These are phyloP conservation scores for Podaxis sp. DNA, from an alignment of 768 basidiomycete genomes.

Conservation along the genomic window DNA sequence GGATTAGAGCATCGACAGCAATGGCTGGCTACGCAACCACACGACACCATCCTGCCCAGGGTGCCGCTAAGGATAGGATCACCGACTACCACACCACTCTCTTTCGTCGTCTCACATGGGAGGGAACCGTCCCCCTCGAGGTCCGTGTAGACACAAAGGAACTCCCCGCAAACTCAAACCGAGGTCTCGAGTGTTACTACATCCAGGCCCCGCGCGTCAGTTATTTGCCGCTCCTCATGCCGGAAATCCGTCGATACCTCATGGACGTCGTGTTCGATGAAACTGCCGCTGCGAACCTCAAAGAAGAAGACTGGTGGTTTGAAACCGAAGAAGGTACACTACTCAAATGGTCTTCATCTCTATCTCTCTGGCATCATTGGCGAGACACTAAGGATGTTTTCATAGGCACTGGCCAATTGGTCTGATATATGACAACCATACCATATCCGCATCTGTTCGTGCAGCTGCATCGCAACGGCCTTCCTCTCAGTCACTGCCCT, in stretches of 20 bases:
- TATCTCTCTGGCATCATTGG: neutral
- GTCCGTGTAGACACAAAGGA: conserved; percentile 88
- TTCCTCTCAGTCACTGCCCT: conserved; percentile 44
- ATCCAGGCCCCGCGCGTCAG: conserved; percentile 88
- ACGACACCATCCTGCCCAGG: conserved; percentile 41
- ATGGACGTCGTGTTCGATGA: conserved; percentile 94
- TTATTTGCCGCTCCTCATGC: conserved; percentile 89
- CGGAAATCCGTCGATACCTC: conserved; percentile 84
- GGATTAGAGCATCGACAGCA: neutral
- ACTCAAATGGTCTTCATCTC: conserved; percentile 75
- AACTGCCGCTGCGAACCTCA: conserved; percentile 65
- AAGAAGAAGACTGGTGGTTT: conserved; percentile 98
- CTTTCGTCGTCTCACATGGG: conserved; percentile 88
- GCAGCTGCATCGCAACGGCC: conserved; percentile 37
- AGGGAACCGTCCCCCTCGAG: conserved; percentile 86
- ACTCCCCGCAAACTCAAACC: conserved; percentile 86
- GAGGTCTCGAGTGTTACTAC: conserved; percentile 87
- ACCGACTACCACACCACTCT: conserved; percentile 67
- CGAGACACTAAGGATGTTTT: conserved; percentile 4
- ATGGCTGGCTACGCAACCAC: conserved; percentile 57
- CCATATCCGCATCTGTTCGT: conserved; percentile 59
- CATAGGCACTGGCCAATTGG: conserved; percentile 98
- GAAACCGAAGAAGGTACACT: conserved; percentile 81
- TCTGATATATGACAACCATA: conserved; percentile 86
- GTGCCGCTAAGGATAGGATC: conserved; percentile 33